Base-by-base conservation (phyloP, 179 eudicot genomes). In the Vitellaria paradoxa region DNA sequence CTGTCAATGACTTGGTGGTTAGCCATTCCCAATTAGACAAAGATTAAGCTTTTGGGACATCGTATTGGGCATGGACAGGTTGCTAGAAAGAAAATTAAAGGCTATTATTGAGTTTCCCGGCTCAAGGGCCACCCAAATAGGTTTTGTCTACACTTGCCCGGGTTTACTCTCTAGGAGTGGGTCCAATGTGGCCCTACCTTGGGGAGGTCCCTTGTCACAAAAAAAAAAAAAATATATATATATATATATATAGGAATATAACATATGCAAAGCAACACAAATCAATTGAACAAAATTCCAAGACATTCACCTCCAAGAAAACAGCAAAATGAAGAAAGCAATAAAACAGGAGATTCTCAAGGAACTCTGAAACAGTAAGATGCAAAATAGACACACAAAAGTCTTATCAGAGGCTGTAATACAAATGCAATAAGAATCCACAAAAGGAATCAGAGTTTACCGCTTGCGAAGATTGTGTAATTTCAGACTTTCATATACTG, bases 401-500 rank as follows among this genome's bases (percentile, higher is more conserved):
- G 21, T 26, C 8, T 40, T 64, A 61, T 21, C 49, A 37, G 10
- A 78, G 20, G 26, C 59, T 17, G 23, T 47, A 68, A n/a, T 61
- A 23, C 23, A 56, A 15, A 70, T 64, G 57, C 60, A 70, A 20
- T 18, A 62, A 55, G 49, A 68, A 21, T 40, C 66, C 6, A 56
- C 45, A 55, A 55, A 73, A 73, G 59, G 67, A 81, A 37, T 47
- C 46, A 14, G 53, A 76, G 53, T 67, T 81, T 87, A 92, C 98
- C 90, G 82, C 85, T 87, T 96, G n/a, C 94, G 97, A 78, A 91
- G 96, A 82, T 86, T 88, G 72, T 90, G 82, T 57, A 96, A 86
- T 83, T 96, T 96, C 77, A 94, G 88, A 86, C 89, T 91, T 88
- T 96, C 99, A 82, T 94, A 96, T 40, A 94, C 89, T 42, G 97